Conservation (phyloP, 2,329 filamentous ascomycete genomes). For the Ilyonectria robusta region DNA sequence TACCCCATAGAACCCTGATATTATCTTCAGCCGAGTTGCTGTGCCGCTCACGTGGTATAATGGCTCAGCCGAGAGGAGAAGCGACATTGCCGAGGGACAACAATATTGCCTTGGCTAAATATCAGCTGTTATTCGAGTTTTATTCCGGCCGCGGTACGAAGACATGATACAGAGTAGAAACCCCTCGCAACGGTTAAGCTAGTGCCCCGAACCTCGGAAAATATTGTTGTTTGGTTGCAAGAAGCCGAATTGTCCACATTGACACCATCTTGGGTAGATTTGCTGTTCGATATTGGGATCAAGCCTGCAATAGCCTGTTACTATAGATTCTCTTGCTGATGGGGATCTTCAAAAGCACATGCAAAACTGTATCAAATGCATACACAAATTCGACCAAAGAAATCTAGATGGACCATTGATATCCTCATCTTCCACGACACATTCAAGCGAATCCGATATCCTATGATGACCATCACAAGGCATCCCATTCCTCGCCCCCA, state of each 20-base stretch:
- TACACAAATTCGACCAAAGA: not conserved
- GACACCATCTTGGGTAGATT: not conserved
- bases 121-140: not conserved
- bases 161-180: not conserved
- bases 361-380: not conserved
- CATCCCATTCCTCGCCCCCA: not conserved
- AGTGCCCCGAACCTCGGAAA: not conserved
- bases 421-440: not conserved
- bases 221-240: not conserved
- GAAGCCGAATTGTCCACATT: not conserved
- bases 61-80: not conserved
- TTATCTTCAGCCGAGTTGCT: not conserved
- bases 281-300: too few species aligned
- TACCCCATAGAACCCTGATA: not conserved
- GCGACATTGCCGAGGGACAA: not conserved
- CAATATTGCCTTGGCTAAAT: not conserved
- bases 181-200: not conserved
- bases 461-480: conserved; percentile 6
- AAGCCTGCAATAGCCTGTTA: too few species aligned
- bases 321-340: too few species aligned
- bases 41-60: not conserved
- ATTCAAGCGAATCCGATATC: not conserved
- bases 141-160: not conserved
- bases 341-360: too few species aligned
- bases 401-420: not conserved